A percentile compares a stretch with the other conserved stretches of the same genome.
phyloP scores from a whole-genome alignment of 345 rosid species.

The Gossypium bickii region DNA sequence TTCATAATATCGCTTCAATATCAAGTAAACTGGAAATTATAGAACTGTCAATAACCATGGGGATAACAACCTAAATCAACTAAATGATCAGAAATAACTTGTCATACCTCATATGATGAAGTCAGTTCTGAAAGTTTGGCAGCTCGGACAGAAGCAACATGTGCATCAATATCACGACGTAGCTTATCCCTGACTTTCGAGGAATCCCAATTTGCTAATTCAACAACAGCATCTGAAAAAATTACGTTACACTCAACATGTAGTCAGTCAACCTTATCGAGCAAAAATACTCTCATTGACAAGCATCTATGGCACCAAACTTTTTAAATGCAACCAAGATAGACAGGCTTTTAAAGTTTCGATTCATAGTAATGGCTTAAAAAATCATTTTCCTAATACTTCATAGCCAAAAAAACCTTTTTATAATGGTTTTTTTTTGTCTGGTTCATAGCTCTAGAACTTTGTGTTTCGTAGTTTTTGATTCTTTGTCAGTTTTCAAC shows the following conservation, averaged over 20 bases:
- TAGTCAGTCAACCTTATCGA: background rate
- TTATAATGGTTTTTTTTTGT: background rate
- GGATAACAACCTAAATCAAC: background rate
- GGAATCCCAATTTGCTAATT: slow-evolving; percentile 90
- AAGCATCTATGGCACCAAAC: background rate
- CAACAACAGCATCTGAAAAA: slow-evolving; percentile 70
- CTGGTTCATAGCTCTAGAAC: background rate
- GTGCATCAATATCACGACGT: slow-evolving; percentile 80
- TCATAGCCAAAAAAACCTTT: background rate
- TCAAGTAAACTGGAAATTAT: background rate
- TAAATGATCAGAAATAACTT: background rate
- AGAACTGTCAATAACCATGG: background rate
- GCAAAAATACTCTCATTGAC: background rate
- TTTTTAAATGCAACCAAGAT: background rate
- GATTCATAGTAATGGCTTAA: background rate
- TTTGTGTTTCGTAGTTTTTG: background rate
- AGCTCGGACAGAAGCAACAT: slow-evolving; percentile 71
- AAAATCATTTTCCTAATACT: background rate
- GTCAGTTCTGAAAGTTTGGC: slow-evolving; percentile 79
- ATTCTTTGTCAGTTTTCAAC: background rate
- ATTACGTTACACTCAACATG: background rate
- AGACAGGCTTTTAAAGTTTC: background rate
- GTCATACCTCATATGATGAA: slow-evolving; percentile 65
- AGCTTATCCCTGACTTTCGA: slow-evolving; percentile 74
- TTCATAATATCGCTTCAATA: background rate